Evolutionary conservation across 2,329 filamentous ascomycete genomes (phyloP).

Genomic region (Cladosporium sp.): DNA sequence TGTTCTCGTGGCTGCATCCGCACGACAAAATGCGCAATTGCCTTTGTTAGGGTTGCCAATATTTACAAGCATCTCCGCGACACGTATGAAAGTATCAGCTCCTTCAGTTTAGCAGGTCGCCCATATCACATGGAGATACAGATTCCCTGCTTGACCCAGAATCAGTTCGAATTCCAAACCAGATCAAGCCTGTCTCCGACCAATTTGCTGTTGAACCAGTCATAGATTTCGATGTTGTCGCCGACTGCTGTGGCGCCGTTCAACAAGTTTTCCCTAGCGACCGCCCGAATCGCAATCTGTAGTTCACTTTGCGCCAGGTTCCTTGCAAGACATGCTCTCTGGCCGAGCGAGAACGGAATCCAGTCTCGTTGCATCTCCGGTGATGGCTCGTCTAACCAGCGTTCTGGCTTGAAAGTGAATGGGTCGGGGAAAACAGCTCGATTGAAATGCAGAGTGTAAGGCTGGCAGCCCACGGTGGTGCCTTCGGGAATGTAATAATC

Average conservation of each 20-base stretch:
- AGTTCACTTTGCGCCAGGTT: conserved; percentile 47
- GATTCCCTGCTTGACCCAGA: too few relatives aligned
- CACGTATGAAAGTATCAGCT: too few relatives aligned
- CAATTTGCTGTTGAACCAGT: conserved; percentile 55
- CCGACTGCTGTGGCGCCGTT: conserved; percentile 39
- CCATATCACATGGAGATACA: too few relatives aligned
- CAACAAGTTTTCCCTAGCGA: conserved; percentile 43
- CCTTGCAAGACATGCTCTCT: conserved; percentile 47
- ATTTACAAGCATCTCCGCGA: too few relatives aligned
- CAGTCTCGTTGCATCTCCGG: conserved; percentile 41
- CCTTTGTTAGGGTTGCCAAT: too few relatives aligned
- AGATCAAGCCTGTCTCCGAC: conserved; percentile 47
- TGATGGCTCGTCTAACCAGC: conserved; percentile 40
- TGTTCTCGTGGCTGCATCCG: too few relatives aligned
- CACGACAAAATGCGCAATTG: too few relatives aligned
- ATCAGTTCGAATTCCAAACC: conserved; percentile 18
- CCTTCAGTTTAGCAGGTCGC: too few relatives aligned
- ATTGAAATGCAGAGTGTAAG: conserved; percentile 46
- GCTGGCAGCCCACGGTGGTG: conserved; percentile 43
- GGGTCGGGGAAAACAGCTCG: conserved; percentile 42
- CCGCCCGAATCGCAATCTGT: conserved; percentile 37
- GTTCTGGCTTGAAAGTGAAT: conserved; percentile 42
- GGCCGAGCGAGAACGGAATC: conserved; percentile 49
- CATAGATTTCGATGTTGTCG: conserved; percentile 45
- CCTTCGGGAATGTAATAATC: conserved; percentile 35